Evolutionary conservation across 1,284 basidiomycete genomes (phyloP).

Genomic region (Sporisorium sorghi): DNA sequence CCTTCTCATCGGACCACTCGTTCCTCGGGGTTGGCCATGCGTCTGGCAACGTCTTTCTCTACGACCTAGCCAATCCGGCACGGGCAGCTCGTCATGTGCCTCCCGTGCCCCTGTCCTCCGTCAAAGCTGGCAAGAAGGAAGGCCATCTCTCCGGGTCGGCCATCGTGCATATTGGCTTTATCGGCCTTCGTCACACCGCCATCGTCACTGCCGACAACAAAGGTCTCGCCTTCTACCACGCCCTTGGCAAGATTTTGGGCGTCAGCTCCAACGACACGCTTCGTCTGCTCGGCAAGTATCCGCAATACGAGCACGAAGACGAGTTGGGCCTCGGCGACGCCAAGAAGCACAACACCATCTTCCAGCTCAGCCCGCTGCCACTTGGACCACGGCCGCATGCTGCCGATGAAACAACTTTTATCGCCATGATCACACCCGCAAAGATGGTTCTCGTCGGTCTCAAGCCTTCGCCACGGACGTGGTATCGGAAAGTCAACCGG

Average conservation of each 20-base stretch:
- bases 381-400: constrained; percentile 80
- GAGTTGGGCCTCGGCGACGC: constrained; percentile 31
- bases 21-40: constrained; percentile 90
- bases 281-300: constrained; percentile 89
- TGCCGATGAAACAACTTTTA: constrained; percentile 84
- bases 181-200: constrained; percentile 93
- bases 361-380: constrained; percentile 85
- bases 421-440: constrained; percentile 86
- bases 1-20: constrained; percentile 92
- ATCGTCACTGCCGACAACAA: constrained; percentile 90
- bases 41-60: constrained; percentile 86
- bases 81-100: constrained; percentile 76
- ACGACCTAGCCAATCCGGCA: constrained; percentile 79
- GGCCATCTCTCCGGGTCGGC: constrained; percentile 87
- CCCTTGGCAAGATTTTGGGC: constrained; percentile 91
- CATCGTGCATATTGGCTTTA: constrained; percentile 88
- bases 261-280: constrained; percentile 95
- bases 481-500: constrained; percentile 72
- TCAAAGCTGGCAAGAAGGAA: constrained; percentile 86
- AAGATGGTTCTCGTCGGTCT: constrained; percentile 94
- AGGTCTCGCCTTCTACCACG: constrained; percentile 95
- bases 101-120: constrained; percentile 77
- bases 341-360: constrained; percentile 73
- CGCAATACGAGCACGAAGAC: constrained; percentile 45
- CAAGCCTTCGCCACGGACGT: constrained; percentile 90